Percentiles rank a stretch among this genome's conserved stretches.
Conservation (phyloP, 1,284 basidiomycete genomes). For the Tetrapyrgos nigripes region DNA sequence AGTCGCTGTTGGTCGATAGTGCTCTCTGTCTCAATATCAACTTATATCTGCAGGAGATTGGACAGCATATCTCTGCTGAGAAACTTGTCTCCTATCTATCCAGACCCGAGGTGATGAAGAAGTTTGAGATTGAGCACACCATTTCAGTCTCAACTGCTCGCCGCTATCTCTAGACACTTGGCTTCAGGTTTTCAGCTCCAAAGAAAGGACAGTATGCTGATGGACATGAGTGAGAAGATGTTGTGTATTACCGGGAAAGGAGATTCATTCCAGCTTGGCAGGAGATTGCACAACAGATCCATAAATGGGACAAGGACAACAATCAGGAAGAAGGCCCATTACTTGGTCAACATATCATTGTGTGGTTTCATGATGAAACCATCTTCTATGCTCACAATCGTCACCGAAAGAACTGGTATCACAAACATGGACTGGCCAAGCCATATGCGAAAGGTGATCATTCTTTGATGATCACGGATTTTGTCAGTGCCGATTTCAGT, state of each 20-base stretch:
- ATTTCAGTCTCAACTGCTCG: not conserved
- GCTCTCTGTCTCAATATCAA: slow-evolving; percentile 13
- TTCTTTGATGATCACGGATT: slow-evolving; percentile 42
- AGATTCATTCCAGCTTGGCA: slow-evolving; percentile 23
- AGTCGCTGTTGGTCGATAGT: slow-evolving; percentile 16
- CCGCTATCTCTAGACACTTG: slow-evolving; percentile 4
- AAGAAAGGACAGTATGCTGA: slow-evolving; percentile 32
- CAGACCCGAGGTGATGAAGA: not conserved
- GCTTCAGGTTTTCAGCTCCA: slow-evolving; percentile 3
- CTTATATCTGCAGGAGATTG: slow-evolving; percentile 6
- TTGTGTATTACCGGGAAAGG: slow-evolving; percentile 24
- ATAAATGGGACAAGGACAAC: slow-evolving; percentile 13
- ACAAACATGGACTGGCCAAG: not conserved
- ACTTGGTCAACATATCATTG: slow-evolving; percentile 11
- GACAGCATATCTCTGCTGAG: slow-evolving; percentile 13
- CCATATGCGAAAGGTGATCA: slow-evolving; percentile 31
- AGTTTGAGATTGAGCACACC: slow-evolving; percentile 10
- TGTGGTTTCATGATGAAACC: slow-evolving; percentile 36
- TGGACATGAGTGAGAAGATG: slow-evolving; percentile 33
- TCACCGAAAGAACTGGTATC: slow-evolving; percentile 9
- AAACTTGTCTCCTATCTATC: slow-evolving; percentile 10
- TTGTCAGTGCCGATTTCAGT: slow-evolving; percentile 40
- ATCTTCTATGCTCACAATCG: slow-evolving; percentile 36
- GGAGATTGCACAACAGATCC: slow-evolving; percentile 14
- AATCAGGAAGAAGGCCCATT: slow-evolving; percentile 4